Base-by-base conservation (phyloP, 2,329 filamentous ascomycete genomes). In the Nigrograna mackinnonii region DNA sequence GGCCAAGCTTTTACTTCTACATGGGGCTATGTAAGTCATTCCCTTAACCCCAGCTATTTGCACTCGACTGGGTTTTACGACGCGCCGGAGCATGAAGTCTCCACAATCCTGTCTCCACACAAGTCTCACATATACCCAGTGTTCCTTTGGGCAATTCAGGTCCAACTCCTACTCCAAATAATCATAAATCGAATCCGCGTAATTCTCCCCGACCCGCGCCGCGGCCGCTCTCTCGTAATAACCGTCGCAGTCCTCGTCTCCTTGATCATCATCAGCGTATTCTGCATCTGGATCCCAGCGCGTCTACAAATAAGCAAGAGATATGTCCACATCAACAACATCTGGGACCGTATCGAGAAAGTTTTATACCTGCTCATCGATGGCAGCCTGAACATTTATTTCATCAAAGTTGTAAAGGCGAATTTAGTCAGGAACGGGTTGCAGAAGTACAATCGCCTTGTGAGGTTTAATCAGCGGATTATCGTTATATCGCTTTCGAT, bases 401-500 rank as follows among this genome's bases (percentile, higher is more conserved):
- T 71, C 48, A 44, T 70, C 39, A 70, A 50, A 49, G 69, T 56
- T 5, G 76, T 79, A 22, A 73, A 76, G 49, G 59, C 62, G 4
- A 69, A 75, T 3, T 69, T 80, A 0, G 62, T 79, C 11, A 64
- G 69, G 24, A 73, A 78, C 35, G 74, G 74, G 1, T 60, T 79
- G 3, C 69, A 68, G 5, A 80, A 80, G 47, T 80, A 80, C 54
- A 68, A 72, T 44, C 69, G 70, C 4, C 67, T 80, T 0, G 69
- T 78, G 3, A 62, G 62, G 6, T 79, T 79, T 60, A 80, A 79
- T 39, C 70, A 74, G 18, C 68, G 69, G 31, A 70, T 80, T 12
- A 76, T 80, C 55, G 22, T 71, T 4, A 32, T 80, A 0, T 79
- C 77, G 0, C 62, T 80, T 4, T 54, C 68, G 2, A 77, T 80